These are phyloP conservation scores for Mercurialis annua DNA, from an alignment of 345 rosid species.

Conservation along the genomic window DNA sequence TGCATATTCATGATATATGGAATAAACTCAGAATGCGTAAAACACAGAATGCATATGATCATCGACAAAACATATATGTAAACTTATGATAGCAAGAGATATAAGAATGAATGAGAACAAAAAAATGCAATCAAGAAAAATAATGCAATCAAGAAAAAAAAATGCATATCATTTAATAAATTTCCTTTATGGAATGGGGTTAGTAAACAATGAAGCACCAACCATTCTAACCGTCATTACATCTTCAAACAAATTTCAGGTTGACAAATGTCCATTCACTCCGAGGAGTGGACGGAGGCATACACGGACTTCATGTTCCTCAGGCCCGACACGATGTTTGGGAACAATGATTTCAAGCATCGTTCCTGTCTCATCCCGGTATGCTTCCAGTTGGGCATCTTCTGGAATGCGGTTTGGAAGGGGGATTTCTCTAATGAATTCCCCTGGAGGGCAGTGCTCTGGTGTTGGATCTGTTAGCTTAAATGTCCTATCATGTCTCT, in stretches of 20 bases:
- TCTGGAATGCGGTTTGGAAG: slow-evolving; percentile 80
- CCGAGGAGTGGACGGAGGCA: slow-evolving; percentile 62
- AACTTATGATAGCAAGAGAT: too few relatives aligned
- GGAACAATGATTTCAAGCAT: slow-evolving; percentile 77
- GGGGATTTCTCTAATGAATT: slow-evolving; percentile 69
- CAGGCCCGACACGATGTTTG: slow-evolving; percentile 71
- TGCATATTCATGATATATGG: too few relatives aligned
- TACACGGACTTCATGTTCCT: slow-evolving; percentile 89
- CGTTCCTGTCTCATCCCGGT: slow-evolving; percentile 64
- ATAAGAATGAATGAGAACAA: background rate
- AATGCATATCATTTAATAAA: slow-evolving; percentile 37
- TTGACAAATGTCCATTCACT: slow-evolving; percentile 37
- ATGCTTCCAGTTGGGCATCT: slow-evolving; percentile 84
- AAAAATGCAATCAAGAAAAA: background rate
- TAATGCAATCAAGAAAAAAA: slow-evolving; percentile 12
- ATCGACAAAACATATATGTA: background rate
- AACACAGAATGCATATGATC: background rate
- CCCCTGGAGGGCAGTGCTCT: slow-evolving; percentile 95
- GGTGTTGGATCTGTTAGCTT: slow-evolving; percentile 87
- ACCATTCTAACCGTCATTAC: slow-evolving; percentile 23
- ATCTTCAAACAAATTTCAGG: slow-evolving; percentile 32
- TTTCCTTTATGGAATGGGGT: slow-evolving; percentile 32
- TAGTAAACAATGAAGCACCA: slow-evolving; percentile 41
- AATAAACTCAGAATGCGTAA: too few relatives aligned
- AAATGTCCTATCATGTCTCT: slow-evolving; percentile 75